Evolutionary conservation across 495 filamentous ascomycete species (phyloP), one percentile per base, ranked within the genome.

Genomic region (Cryomyces antarcticus): DNA sequence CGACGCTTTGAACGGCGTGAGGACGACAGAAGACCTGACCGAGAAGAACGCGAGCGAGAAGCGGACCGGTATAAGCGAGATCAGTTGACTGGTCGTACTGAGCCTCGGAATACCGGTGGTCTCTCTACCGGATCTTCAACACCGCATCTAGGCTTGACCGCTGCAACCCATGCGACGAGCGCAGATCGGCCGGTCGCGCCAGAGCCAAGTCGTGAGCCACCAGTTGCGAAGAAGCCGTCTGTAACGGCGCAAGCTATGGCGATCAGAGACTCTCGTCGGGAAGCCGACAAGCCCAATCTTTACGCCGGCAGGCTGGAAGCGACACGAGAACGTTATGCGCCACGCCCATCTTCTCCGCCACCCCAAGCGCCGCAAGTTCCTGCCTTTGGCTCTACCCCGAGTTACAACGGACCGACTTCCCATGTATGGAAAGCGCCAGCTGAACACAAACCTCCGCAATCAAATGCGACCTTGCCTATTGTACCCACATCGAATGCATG

Each of bases 351-450:
- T 45, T 67, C 80, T 17, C 77, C 83, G 7, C 83, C 82, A 12
- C 80, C 82, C n/a, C 65, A 80, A 39, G 78, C 79, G 33, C 81
- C 82, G 9, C 77, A 82, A 30, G 83, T 87, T 3, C 83, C 83
- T 12, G 78, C 82, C 2, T 88, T 92, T 64, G 81, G 81, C 7
- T 80, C 77, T 6, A 64, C 45, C 4, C 27, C 37, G 1, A 41
- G 17, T 28, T 45, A 37, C 30, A 31, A 31, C 33, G 38, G 38
- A 12, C 40, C 40, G 13, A 33, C 46, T 7, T 56, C 50, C 17
- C 55, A 55, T 45, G 57, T 55, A 9, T 57, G 57, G 57, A 49
- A 48, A 41, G 52, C 52, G 35, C 54, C 55, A 9, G 17, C 17
- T 24, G 51, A 56, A 37, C 45, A 54, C 12, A 68, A 67, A 51